Evolutionary conservation across 345 rosid genomes (phyloP).

Genomic region (Acer saccharum): DNA sequence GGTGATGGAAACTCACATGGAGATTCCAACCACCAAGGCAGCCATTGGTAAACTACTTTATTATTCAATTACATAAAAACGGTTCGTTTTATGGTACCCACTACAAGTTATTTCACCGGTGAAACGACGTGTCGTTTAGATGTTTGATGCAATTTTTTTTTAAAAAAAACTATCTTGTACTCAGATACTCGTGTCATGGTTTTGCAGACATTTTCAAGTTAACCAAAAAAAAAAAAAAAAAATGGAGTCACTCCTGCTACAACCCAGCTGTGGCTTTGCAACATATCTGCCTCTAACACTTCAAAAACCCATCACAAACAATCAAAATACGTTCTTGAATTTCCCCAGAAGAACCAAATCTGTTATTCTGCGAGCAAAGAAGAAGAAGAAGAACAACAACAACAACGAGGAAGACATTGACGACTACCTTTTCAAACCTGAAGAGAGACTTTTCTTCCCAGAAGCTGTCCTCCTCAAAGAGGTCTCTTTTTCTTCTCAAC

Average conservation of each 20-base stretch:
- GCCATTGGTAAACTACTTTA: no score
- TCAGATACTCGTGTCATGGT: not conserved
- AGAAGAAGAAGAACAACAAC: slow-evolving; percentile 41
- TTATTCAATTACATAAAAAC: no score
- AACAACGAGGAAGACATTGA: slow-evolving; percentile 52
- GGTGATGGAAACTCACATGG: no score
- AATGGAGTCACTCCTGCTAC: slow-evolving; percentile 58
- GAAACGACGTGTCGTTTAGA: not conserved
- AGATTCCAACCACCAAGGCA: no score
- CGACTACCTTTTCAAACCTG: slow-evolving; percentile 54
- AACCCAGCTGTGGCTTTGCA: slow-evolving; percentile 26
- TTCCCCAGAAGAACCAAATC: slow-evolving; percentile 39
- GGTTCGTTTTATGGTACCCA: no score
- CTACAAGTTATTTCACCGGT: no score
- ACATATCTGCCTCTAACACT: slow-evolving; percentile 30
- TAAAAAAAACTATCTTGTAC: not conserved
- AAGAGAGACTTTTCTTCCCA: slow-evolving; percentile 79
- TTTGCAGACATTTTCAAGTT: not conserved
- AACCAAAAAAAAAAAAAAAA: not conserved
- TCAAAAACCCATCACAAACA: slow-evolving; percentile 22
- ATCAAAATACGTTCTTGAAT: slow-evolving; percentile 24
- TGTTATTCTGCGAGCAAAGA: slow-evolving; percentile 49
- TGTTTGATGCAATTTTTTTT: not conserved
- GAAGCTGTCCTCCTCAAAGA: slow-evolving; percentile 87
- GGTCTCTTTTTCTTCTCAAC: slow-evolving; percentile 33